phyloP scores from a whole-genome alignment of 805 yeast genomes.

The Wickerhamomyces strasburgensis region DNA sequence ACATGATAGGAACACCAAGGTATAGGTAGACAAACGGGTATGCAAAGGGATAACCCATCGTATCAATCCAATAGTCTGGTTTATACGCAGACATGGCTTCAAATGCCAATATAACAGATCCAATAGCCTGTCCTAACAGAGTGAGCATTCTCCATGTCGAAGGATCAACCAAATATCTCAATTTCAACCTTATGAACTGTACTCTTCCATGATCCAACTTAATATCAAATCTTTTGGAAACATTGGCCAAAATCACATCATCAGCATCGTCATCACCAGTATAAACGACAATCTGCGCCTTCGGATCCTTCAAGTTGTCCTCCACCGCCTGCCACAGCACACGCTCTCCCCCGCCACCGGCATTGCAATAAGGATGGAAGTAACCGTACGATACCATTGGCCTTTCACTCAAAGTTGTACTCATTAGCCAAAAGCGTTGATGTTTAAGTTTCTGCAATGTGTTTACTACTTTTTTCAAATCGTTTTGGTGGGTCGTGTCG shows the following conservation, averaged over 20 bases:
- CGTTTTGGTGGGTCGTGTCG: too few species aligned
- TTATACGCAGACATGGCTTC: constrained; percentile 61
- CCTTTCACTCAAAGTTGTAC: constrained; percentile 1
- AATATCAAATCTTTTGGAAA: constrained; percentile 51
- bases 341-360: constrained; percentile 98
- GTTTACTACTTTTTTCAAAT: too few species aligned
- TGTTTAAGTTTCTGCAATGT: too few species aligned
- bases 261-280: constrained; percentile 56
- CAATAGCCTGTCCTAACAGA: constrained; percentile 80
- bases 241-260: constrained; percentile 49
- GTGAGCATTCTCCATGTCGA: constrained; percentile 75
- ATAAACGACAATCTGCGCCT: constrained; percentile 63
- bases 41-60: constrained; percentile 89
- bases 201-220: constrained; percentile 46
- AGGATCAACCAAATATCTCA: constrained; percentile 61
- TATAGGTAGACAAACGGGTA: constrained; percentile 59
- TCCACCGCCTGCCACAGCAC: constrained; percentile 93
- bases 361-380: constrained; percentile 93
- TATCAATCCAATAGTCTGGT: constrained; percentile 92
- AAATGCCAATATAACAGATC: constrained; percentile 61
- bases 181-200: constrained; percentile 55
- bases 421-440: not conserved
- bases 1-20: constrained; percentile 67
- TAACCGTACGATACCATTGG: constrained; percentile 78
- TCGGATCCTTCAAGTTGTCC: constrained; percentile 48